These are phyloP conservation scores for Dactylellina haptotyla DNA, from an alignment of 2,329 filamentous ascomycete genomes.

Conservation along the genomic window DNA sequence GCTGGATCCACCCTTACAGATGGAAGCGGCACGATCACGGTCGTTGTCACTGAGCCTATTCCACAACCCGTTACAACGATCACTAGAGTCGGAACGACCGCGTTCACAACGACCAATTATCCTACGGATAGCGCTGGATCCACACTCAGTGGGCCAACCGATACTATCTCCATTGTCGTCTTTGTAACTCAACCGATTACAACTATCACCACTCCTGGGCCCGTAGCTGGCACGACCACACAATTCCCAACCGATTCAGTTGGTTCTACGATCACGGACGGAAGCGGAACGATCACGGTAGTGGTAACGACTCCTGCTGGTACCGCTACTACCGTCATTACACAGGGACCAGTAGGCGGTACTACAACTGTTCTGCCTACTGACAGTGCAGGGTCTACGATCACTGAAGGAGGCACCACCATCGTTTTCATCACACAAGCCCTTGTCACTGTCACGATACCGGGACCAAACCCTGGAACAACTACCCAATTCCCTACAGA, in stretches of 20 bases:
- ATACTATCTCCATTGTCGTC: neutral
- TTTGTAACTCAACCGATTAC: neutral
- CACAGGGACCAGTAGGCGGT: neutral
- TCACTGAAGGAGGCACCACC: neutral
- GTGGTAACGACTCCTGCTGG: neutral
- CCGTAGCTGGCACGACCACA: neutral
- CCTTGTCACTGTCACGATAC: neutral
- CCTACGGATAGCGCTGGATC: neutral
- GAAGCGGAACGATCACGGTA: neutral
- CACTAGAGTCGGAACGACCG: neutral
- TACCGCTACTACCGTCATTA: neutral
- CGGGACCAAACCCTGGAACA: neutral
- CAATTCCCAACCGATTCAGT: neutral
- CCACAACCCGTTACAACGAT: neutral
- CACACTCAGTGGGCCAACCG: neutral
- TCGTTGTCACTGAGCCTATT: no score
- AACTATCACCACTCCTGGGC: neutral
- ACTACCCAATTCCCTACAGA: neutral
- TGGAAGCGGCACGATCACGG: no score
- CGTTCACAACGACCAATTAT: neutral
- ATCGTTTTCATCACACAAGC: neutral
- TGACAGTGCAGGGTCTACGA: neutral
- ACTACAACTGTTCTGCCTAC: constrained; percentile 1
- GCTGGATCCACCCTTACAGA: neutral
- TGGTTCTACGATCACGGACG: constrained; percentile 5